These are phyloP conservation scores for Phoma sp. DNA, from an alignment of 2,329 filamentous ascomycete species.

Conservation along the genomic window DNA sequence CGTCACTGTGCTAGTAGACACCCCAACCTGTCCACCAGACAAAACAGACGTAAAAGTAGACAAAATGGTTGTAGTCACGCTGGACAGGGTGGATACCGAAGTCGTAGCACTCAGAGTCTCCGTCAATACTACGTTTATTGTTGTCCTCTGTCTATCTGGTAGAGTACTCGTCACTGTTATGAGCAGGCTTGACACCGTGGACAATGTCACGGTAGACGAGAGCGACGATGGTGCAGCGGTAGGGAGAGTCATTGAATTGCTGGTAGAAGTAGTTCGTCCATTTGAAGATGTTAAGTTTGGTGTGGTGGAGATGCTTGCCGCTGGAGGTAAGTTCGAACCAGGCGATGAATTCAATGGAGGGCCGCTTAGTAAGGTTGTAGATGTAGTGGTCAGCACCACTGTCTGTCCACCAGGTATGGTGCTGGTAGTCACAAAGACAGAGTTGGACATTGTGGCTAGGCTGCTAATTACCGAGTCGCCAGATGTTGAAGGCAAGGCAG, in stretches of 20 bases:
- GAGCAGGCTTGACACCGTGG: not conserved
- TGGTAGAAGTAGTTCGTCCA: not conserved
- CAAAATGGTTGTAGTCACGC: not conserved
- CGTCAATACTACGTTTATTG: not conserved
- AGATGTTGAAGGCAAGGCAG: not conserved
- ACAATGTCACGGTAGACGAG: not conserved
- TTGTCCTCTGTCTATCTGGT: not conserved
- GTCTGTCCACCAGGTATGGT: not conserved
- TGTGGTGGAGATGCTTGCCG: not conserved
- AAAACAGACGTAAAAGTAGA: not conserved
- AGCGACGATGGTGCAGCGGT: not conserved
- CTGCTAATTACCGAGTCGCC: not conserved
- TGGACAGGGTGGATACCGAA: not conserved
- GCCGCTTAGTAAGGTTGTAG: not conserved
- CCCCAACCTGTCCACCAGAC: not conserved
- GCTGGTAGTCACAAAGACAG: not conserved
- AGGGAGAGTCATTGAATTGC: not conserved
- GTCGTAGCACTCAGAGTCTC: not conserved
- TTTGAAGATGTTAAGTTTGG: not conserved
- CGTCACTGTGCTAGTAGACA: not conserved
- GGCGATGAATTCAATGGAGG: not conserved
- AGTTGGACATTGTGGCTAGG: not conserved
- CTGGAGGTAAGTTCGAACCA: not conserved
- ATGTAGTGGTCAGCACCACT: not conserved
- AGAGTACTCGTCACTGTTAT: conserved; percentile 5